These are phyloP conservation scores for Taphrina flavorubra DNA, from an alignment of 1,139 yeast genomes.

Conservation along the genomic window DNA sequence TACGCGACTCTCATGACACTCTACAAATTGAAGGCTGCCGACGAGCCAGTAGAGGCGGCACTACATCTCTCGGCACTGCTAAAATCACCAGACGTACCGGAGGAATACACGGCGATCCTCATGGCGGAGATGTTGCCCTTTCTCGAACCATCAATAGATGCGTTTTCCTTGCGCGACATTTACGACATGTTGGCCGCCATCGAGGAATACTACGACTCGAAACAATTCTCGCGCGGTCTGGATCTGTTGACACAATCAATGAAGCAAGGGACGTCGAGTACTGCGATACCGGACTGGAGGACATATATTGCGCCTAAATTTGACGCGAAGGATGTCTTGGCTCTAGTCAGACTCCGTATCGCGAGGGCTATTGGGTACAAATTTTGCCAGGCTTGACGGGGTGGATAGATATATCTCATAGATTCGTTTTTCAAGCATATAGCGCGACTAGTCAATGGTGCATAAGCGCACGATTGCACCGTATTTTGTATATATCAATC, in stretches of 20 bases:
- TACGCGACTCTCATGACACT: conserved; percentile 25
- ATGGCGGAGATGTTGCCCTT: conserved; percentile 38
- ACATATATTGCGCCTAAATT: not conserved
- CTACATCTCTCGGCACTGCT: conserved; percentile 27
- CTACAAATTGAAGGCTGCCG: not conserved
- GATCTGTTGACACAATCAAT: conserved; percentile 16
- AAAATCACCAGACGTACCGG: conserved; percentile 26
- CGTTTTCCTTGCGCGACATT: conserved; percentile 16
- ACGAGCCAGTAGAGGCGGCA: conserved; percentile 6
- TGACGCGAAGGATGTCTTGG: conserved; percentile 21
- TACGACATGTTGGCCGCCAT: conserved; percentile 31
- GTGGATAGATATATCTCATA: too few species aligned
- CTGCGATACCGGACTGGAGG: conserved; percentile 23
- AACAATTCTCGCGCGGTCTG: conserved; percentile 9
- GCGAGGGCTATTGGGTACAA: conserved; percentile 16
- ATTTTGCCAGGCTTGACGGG: not conserved
- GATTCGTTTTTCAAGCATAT: not conserved
- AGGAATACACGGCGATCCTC: conserved; percentile 18
- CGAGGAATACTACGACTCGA: conserved; percentile 32
- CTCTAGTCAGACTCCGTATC: conserved; percentile 25
- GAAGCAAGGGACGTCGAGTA: not conserved
- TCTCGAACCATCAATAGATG: conserved; percentile 10
- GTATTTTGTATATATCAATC: not conserved
- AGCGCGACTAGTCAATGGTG: not conserved
- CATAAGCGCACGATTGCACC: not conserved